These are phyloP conservation scores for Adansonia rubrostipa DNA, from an alignment of 441 rosid species.

Conservation along the genomic window DNA sequence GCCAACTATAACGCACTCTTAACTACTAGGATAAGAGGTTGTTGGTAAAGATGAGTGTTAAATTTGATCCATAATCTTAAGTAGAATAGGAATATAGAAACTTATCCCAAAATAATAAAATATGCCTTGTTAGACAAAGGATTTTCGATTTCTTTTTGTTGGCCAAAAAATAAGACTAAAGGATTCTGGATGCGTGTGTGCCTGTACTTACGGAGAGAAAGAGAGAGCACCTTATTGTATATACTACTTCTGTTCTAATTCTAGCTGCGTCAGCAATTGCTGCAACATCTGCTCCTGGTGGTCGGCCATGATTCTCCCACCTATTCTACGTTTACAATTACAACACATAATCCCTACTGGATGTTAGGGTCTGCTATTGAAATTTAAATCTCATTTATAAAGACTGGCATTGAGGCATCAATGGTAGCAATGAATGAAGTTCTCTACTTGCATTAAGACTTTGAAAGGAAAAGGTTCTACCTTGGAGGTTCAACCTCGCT, in stretches of 20 bases:
- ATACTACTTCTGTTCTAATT: slow-evolving; percentile 53
- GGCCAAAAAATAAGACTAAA: background rate
- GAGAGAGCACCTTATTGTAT: slow-evolving; percentile 55
- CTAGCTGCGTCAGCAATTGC: slow-evolving; percentile 57
- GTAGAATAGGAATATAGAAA: background rate
- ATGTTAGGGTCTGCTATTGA: slow-evolving; percentile 35
- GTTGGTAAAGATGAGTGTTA: background rate
- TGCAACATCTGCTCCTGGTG: slow-evolving; percentile 70
- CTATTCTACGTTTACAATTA: slow-evolving; percentile 50
- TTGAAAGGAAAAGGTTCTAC: slow-evolving; percentile 37
- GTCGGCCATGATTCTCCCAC: slow-evolving; percentile 69
- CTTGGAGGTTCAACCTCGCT: slow-evolving; percentile 58
- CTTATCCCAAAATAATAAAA: background rate
- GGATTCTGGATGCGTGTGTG: background rate
- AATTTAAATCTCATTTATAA: slow-evolving; percentile 31
- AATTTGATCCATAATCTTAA: slow-evolving; percentile 5
- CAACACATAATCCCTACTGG: slow-evolving; percentile 35
- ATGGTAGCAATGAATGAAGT: slow-evolving; percentile 2
- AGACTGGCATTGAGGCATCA: slow-evolving; percentile 29
- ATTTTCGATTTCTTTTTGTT: background rate
- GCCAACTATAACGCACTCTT: too few relatives aligned
- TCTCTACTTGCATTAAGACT: slow-evolving; percentile 20
- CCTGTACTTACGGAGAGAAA: slow-evolving; percentile 12
- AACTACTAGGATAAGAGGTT: too few relatives aligned
- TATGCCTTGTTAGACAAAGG: background rate